Conservation (phyloP, 306 rosid genomes). For the Cicer yamashitae region DNA sequence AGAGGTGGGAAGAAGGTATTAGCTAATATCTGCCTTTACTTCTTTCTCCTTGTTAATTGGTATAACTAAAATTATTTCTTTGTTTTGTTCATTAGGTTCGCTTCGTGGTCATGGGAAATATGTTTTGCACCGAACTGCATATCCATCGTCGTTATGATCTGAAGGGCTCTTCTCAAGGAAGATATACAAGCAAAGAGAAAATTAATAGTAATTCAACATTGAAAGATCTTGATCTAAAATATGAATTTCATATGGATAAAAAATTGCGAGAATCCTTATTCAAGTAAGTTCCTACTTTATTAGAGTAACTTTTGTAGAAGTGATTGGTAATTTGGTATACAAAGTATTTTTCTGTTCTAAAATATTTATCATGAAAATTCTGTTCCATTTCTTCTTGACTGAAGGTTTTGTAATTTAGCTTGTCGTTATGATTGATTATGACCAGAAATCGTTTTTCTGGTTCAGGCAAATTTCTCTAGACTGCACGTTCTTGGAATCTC, state of each 20-base stretch:
- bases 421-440: background rate
- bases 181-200: slow-evolving; percentile 71
- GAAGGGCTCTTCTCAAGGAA: slow-evolving; percentile 92
- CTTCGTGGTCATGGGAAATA: slow-evolving; percentile 97
- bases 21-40: slow-evolving; percentile 38
- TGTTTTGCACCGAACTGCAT: slow-evolving; percentile 88
- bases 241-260: slow-evolving; percentile 93
- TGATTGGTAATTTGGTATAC: background rate
- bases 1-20: slow-evolving; percentile 87
- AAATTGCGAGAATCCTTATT: slow-evolving; percentile 78
- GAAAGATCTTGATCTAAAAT: slow-evolving; percentile 86
- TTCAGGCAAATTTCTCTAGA: slow-evolving; percentile 85
- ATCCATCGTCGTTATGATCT: slow-evolving; percentile 93
- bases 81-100: slow-evolving; percentile 71
- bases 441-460: slow-evolving; percentile 42
- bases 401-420: slow-evolving; percentile 1
- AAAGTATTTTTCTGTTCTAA: slow-evolving; percentile 25
- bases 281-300: slow-evolving; percentile 61
- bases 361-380: slow-evolving; percentile 22
- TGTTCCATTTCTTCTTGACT: slow-evolving; percentile 1
- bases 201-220: slow-evolving; percentile 65
- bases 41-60: slow-evolving; percentile 37
- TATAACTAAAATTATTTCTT: slow-evolving; percentile 31
- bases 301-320: slow-evolving; percentile 19
- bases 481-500: slow-evolving; percentile 89